Conservation (phyloP, 345 rosid genomes). For the Linum usitatissimum region DNA sequence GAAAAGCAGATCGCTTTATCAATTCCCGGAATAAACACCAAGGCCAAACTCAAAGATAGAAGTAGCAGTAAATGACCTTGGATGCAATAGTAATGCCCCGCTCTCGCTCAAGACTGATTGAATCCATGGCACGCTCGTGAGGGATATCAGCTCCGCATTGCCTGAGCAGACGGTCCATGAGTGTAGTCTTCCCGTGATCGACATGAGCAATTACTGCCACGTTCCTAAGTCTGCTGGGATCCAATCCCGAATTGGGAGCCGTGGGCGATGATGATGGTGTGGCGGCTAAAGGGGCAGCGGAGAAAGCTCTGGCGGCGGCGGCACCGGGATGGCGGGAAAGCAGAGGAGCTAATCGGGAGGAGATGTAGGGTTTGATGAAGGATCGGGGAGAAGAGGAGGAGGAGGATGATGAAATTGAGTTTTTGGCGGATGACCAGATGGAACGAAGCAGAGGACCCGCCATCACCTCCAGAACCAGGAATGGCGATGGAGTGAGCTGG, state of each 20-base stretch:
- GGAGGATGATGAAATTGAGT: conserved; percentile 34
- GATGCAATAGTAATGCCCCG: conserved; percentile 94
- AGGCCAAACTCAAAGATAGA: neutral
- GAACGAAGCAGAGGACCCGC: conserved; percentile 72
- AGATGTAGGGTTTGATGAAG: conserved; percentile 19
- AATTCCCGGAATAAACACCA: neutral
- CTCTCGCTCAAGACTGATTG: conserved; percentile 91
- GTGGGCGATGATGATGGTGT: conserved; percentile 19
- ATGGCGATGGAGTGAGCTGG: neutral
- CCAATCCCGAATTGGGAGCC: conserved; percentile 35
- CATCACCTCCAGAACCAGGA: conserved; percentile 25
- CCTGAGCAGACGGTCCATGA: conserved; percentile 90
- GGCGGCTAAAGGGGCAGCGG: conserved; percentile 38
- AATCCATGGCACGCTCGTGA: conserved; percentile 98
- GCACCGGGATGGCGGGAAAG: conserved; percentile 14
- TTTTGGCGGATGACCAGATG: conserved; percentile 47
- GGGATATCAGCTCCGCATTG: conserved; percentile 99
- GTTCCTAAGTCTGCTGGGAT: conserved; percentile 70
- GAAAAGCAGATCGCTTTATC: neutral
- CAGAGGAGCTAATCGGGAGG: conserved; percentile 11
- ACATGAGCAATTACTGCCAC: conserved; percentile 98
- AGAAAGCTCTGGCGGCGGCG: conserved; percentile 26
- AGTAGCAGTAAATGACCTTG: conserved; percentile 32
- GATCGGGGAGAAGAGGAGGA: conserved; percentile 18
- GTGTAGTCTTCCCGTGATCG: conserved; percentile 96